phyloP scores from a whole-genome alignment of 2,329 filamentous ascomycete species.

The Colletotrichum spaethianum region DNA sequence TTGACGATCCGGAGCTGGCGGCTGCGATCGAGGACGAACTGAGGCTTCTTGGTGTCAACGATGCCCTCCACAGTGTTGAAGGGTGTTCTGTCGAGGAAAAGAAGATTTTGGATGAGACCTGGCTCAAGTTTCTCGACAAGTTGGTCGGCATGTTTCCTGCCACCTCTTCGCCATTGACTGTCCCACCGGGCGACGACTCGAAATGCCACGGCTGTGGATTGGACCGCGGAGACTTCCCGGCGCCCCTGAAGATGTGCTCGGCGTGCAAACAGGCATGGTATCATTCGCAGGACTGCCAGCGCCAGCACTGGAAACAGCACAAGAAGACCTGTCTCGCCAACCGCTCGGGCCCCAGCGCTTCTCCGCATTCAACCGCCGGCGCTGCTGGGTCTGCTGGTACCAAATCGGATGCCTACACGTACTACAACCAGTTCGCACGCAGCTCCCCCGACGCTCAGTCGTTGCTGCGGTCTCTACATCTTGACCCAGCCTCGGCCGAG shows the following conservation, averaged over 20 bases:
- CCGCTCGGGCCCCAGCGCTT: not conserved
- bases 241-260: constrained; percentile 12
- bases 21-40: not conserved
- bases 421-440: constrained; percentile 6
- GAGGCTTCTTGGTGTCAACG: not conserved
- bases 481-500: not conserved
- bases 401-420: not conserved
- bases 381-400: too few species aligned
- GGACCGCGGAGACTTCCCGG: not conserved
- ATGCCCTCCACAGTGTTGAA: not conserved
- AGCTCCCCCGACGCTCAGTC: not conserved
- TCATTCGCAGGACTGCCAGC: constrained; percentile 24
- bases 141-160: not conserved
- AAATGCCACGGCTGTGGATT: constrained; percentile 15
- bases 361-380: not conserved
- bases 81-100: not conserved
- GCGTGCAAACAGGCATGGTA: constrained; percentile 11
- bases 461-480: not conserved
- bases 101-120: not conserved
- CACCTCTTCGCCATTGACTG: not conserved
- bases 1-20: not conserved
- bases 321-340: constrained; percentile 11
- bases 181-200: not conserved
- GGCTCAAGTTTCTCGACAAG: not conserved
- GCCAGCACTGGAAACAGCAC: constrained; percentile 8